Evolutionary conservation across 2,329 filamentous ascomycete genomes (phyloP).

Genomic region (Ophiostoma montium): DNA sequence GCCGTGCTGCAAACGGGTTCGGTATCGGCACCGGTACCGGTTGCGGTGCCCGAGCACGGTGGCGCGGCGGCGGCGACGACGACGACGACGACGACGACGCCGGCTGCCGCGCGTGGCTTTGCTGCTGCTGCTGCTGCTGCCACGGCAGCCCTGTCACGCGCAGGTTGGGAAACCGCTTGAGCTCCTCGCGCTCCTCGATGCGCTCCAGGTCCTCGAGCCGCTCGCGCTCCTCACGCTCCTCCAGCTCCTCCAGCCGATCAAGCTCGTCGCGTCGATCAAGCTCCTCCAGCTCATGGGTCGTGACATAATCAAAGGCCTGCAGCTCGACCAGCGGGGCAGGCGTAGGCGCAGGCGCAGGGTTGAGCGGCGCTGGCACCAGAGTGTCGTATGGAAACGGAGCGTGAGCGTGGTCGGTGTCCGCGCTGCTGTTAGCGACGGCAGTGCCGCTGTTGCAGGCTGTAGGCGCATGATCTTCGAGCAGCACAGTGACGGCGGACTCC

Average conservation of each 20-base stretch:
- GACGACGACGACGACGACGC: not conserved
- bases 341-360: not conserved
- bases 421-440: not conserved
- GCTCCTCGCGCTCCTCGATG: too few relatives aligned
- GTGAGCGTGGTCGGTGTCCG: not conserved
- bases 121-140: too few relatives aligned
- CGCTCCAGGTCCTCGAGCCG: too few relatives aligned
- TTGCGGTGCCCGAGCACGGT: too few relatives aligned
- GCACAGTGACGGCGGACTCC: not conserved
- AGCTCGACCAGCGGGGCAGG: not conserved
- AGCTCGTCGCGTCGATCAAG: too few relatives aligned
- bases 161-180: too few relatives aligned
- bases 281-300: too few relatives aligned
- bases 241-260: not conserved
- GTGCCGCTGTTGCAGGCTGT: not conserved
- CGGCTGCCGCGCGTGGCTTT: not conserved
- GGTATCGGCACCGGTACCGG: too few relatives aligned
- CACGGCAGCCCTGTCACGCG: too few relatives aligned
- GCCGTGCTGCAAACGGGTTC: not conserved
- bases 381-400: not conserved
- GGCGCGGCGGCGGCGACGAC: too few relatives aligned
- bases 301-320: too few relatives aligned
- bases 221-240: not conserved
- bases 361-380: not conserved
- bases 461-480: not conserved